Base-by-base conservation (phyloP, 148 eudicot genomes). In the Spergularia marina region DNA sequence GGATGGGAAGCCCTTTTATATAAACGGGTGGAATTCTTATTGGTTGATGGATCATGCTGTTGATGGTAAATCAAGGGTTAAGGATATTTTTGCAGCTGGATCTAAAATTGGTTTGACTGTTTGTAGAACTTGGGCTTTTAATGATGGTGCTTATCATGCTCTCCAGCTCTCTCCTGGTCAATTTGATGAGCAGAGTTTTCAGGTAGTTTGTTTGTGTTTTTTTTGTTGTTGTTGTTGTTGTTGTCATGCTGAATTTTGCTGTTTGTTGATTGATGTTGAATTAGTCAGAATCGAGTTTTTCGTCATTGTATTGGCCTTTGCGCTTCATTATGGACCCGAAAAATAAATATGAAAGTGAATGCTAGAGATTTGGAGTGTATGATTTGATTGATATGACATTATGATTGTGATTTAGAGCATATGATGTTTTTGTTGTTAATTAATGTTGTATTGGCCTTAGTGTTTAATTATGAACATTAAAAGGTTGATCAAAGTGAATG, bases 11-110 rank as follows among this genome's bases (percentile, higher is more conserved):
- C 84, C 87, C 15, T 95, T 92, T 62, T 95, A 88, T 71, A 74
- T 90, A 5, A 95, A 95, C 85, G 99, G 99, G 18, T 95, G 97
- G 97, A 95, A 95, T 62, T 95, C 99, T 61, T 95, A 95, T 76
- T 95, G 99, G 99, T 79, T 95, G 59, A 95, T 95, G 97, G 92
- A 92, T 70, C 92, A 92, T 76, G 94, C 92, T 72, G 96, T 85
- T 73, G 89, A 92, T 63, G 85, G 60, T 1, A 86, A 85, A 71
- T 78, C 84, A 9, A 87, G 87, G 74, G 84, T 95, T 17, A 83
- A 78, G 71, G 84, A 78, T 17, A 86, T 95, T 85, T 82, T 90
- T 39, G 83, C 82, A 80, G 84, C 87, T 62, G 97, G 91, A 73
- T 90, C 96, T 12, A 89, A 88, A 77, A 90, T 92, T 96, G 98